Base-by-base conservation (phyloP, 768 basidiomycete genomes). In the Auricularia sp. region DNA sequence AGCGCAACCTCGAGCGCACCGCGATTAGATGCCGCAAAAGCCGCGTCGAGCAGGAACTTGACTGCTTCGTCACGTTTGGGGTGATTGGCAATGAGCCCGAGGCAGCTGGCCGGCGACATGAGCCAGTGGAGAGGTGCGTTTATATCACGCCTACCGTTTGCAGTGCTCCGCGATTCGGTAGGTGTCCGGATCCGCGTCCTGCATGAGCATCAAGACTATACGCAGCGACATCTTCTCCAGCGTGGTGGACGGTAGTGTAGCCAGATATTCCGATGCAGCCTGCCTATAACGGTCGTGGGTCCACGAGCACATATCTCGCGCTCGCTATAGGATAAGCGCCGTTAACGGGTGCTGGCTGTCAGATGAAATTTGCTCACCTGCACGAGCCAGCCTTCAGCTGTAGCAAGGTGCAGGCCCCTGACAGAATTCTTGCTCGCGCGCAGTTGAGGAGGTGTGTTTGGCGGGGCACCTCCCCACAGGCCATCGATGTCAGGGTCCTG, bases 301-400 rank as follows among this genome's bases (percentile, higher is more conserved):
- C 73, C 89, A 88, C 69, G 82, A 85, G 73, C 86, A 88, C 87
- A 89, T 88, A 69, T 89, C 88, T 42, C 88, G 77, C 3, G 86
- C 88, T 61, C 85, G 77, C 36, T 61, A 54, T 62, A 62, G 44
- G 33, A 59, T 51, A 18, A 6, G 16, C 47, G 21, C 18, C 18
- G 47, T 51, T 18, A 59, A 33, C 6, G 24, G 24, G 33, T 34
- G 8, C 4, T 18, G 18, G 13, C 39, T 14, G 39, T 14, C 39
- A 14, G 6, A 7, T 13, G 56, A 59, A 24, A 29, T 5, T 10
- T 24, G 29, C 56, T 4, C 4, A 29, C 56, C 65, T 87, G 85
- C 5, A 87, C 82, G 10, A 90, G 77, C 88, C 88, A 90, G 1
- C 89, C 89, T 71, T 89, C 88, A 1, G 82, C 75, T 21, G 89